Conservation (phyloP, 2,329 filamentous ascomycete genomes). For the Cytospora chrysosperma region DNA sequence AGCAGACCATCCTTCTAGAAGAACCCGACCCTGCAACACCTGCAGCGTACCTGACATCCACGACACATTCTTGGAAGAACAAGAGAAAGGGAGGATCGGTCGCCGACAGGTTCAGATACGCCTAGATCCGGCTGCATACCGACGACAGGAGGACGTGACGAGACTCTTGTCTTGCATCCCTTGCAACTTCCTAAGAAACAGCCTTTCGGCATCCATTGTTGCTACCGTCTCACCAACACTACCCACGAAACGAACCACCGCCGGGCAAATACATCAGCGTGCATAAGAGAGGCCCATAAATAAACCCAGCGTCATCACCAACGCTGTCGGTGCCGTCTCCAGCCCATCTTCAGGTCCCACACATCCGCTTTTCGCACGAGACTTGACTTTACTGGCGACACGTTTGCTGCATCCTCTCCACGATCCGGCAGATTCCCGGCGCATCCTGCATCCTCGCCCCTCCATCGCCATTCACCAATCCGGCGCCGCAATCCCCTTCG, state of each 20-base stretch:
- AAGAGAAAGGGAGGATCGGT: not conserved
- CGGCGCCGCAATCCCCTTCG: conserved; percentile 26
- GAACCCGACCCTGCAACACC: conserved; percentile 17
- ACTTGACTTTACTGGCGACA: conserved; percentile 26
- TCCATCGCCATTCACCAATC: conserved; percentile 29
- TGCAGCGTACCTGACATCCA: conserved; percentile 26
- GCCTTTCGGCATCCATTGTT: not conserved
- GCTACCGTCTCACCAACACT: conserved; percentile 8
- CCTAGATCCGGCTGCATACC: conserved; percentile 2
- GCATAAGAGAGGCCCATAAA: conserved; percentile 27
- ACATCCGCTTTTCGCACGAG: conserved; percentile 23
- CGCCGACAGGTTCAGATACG: conserved; percentile 15
- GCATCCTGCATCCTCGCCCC: conserved; percentile 30
- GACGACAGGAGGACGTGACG: conserved; percentile 3
- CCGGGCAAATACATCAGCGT: conserved; percentile 14
- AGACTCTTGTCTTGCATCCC: conserved; percentile 8
- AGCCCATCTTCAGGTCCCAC: conserved; percentile 26
- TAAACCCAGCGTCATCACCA: conserved; percentile 24
- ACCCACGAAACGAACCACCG: conserved; percentile 11
- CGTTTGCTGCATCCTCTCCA: conserved; percentile 26
- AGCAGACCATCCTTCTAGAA: conserved; percentile 20
- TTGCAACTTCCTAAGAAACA: conserved; percentile 19
- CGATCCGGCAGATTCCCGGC: conserved; percentile 30
- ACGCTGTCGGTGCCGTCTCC: conserved; percentile 30
- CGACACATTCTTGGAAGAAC: conserved; percentile 1